A percentile compares a stretch with the other conserved stretches of the same genome.
Evolutionary conservation across 169 alveolate species (phyloP).

Genomic region (Plasmodium reichenowi): DNA sequence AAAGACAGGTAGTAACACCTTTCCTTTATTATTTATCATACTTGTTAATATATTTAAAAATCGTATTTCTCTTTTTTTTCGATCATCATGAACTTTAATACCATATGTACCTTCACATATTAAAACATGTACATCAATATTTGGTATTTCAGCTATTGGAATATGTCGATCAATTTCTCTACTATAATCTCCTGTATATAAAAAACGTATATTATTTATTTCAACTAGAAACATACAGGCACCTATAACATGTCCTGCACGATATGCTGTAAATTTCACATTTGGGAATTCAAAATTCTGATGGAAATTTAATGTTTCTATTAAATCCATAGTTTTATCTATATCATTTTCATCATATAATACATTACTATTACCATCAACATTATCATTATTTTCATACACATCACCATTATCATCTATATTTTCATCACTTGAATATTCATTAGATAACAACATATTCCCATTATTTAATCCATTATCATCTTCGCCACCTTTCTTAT

Average conservation of each 20-base stretch:
- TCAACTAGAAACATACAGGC: slow-evolving; percentile 99
- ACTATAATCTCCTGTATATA: slow-evolving; percentile 99
- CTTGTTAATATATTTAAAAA: slow-evolving; percentile 89
- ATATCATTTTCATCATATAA: slow-evolving; percentile 95
- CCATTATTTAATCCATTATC: slow-evolving; percentile 15
- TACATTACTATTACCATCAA: slow-evolving; percentile 76
- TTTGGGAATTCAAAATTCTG: slow-evolving; percentile 94
- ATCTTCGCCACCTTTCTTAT: slow-evolving; percentile 9
- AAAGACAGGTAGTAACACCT: slow-evolving; percentile 96
- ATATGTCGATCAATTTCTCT: slow-evolving; percentile 97
- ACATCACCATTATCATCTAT: slow-evolving; percentile 17
- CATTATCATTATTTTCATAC: slow-evolving; percentile 21
- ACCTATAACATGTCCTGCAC: slow-evolving; percentile 99
- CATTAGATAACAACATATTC: slow-evolving; percentile 4
- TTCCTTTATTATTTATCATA: slow-evolving; percentile 91
- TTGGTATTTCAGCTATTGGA: slow-evolving; percentile 97
- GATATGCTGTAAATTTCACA: slow-evolving; percentile 94
- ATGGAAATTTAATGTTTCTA: slow-evolving; percentile 94
- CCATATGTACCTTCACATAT: slow-evolving; percentile 99
- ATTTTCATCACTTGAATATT: slow-evolving; percentile 14
- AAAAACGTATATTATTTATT: slow-evolving; percentile 96
- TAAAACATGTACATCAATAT: slow-evolving; percentile 95
- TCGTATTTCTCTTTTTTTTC: slow-evolving; percentile 95
- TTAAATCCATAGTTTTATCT: slow-evolving; percentile 90
- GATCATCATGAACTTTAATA: slow-evolving; percentile 95